phyloP scores from a whole-genome alignment of 257 asterid genomes.

The Marsdenia floribunda region DNA sequence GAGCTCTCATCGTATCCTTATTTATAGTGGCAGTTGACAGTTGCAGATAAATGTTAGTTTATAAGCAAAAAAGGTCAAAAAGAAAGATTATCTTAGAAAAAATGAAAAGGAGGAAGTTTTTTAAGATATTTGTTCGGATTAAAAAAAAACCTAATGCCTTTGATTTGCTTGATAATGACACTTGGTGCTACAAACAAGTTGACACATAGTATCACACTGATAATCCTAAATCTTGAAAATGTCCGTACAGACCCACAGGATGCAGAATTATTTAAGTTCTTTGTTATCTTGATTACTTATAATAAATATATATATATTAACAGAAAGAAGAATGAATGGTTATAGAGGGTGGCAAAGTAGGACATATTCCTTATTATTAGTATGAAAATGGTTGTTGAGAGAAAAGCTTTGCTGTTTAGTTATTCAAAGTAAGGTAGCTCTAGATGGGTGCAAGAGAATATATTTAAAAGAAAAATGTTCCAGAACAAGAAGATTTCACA shows the following conservation, averaged over 20 bases:
- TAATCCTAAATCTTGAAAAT: neutral
- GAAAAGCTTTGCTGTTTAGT: neutral
- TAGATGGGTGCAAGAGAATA: no score
- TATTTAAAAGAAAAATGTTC: neutral
- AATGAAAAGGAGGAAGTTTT: slow-evolving; percentile 26
- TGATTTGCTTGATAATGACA: slow-evolving; percentile 35
- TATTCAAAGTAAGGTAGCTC: neutral
- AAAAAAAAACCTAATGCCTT: slow-evolving; percentile 15
- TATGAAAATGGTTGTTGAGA: slow-evolving; percentile 12
- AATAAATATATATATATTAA: neutral
- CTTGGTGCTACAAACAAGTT: slow-evolving; percentile 34
- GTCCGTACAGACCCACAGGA: slow-evolving; percentile 17
- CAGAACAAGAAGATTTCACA: neutral
- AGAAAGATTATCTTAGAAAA: slow-evolving; percentile 10
- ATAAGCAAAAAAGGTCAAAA: slow-evolving; percentile 17
- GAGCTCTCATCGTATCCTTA: slow-evolving; percentile 25
- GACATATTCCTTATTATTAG: slow-evolving; percentile 35
- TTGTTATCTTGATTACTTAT: slow-evolving; percentile 14
- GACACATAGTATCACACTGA: slow-evolving; percentile 19
- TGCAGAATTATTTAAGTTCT: slow-evolving; percentile 6
- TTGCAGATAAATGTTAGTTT: slow-evolving; percentile 20
- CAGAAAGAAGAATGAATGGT: slow-evolving; percentile 22
- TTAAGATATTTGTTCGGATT: slow-evolving; percentile 36
- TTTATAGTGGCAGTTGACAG: slow-evolving; percentile 52
- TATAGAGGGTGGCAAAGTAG: slow-evolving; percentile 25